phyloP scores from a whole-genome alignment of 73 alveolate species.

The Paramecium pentaurelia region DNA sequence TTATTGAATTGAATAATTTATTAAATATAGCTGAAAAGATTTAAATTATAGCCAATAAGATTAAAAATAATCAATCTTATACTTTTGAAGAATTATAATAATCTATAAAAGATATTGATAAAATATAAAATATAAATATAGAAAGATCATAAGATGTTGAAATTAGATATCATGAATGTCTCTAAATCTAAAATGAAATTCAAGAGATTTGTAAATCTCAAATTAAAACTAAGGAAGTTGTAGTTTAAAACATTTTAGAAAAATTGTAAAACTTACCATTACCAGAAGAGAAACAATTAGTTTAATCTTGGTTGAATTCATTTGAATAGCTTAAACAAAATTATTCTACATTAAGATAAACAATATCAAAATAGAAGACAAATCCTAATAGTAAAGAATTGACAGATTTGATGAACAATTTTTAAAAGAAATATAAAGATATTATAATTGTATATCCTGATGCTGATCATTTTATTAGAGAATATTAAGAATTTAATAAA shows the following conservation, averaged over 20 bases:
- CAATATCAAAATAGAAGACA: neutral
- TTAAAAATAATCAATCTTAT: neutral
- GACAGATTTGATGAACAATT: neutral
- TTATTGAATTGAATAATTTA: neutral
- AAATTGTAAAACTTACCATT: neutral
- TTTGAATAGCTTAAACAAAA: neutral
- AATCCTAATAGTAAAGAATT: slow-evolving; percentile 43
- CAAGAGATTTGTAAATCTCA: neutral
- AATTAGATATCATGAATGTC: neutral
- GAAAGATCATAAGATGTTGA: slow-evolving; percentile 11
- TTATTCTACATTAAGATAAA: neutral
- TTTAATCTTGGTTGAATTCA: neutral
- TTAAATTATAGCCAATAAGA: neutral
- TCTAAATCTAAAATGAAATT: neutral
- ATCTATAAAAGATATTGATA: neutral
- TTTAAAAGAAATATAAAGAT: neutral
- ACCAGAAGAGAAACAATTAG: neutral
- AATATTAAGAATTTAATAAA: neutral
- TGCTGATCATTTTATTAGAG: neutral
- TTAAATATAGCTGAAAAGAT: neutral
- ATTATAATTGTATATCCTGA: neutral
- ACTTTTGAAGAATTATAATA: slow-evolving; percentile 10
- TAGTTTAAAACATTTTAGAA: neutral
- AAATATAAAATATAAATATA: neutral
- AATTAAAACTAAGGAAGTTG: neutral